Percentiles rank a stretch among this genome's conserved stretches.
Conservation (phyloP, 768 basidiomycete genomes). For the Phanerochaete carnosa region DNA sequence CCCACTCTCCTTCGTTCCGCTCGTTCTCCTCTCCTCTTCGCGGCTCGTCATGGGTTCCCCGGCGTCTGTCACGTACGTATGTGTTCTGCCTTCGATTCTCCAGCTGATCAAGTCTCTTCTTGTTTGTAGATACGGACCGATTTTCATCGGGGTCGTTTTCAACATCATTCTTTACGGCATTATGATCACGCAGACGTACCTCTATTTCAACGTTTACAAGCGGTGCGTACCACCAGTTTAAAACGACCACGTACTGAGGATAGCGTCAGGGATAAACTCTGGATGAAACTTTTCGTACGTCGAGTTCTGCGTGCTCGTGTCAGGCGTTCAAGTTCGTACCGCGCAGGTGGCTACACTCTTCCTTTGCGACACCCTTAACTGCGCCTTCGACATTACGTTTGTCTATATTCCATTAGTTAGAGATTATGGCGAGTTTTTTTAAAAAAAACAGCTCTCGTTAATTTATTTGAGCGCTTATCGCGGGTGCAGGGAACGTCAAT, state of each 20-base stretch:
- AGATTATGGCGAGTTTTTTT: constrained; percentile 38
- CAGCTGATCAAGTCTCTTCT: neutral
- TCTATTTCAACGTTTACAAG: constrained; percentile 44
- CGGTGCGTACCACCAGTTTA: constrained; percentile 22
- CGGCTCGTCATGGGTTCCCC: neutral
- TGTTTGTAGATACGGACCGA: constrained; percentile 41
- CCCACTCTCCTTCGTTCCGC: neutral
- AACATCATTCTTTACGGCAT: constrained; percentile 48
- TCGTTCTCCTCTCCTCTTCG: neutral
- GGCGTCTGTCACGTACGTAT: constrained; percentile 5
- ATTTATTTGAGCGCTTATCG: too few species aligned
- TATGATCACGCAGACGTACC: constrained; percentile 44
- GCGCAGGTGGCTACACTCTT: constrained; percentile 39
- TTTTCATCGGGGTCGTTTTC: constrained; percentile 45
- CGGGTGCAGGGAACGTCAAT: constrained; percentile 25
- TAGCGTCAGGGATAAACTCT: constrained; percentile 35
- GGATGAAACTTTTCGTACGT: constrained; percentile 46
- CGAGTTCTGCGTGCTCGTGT: neutral
- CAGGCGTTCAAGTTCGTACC: neutral
- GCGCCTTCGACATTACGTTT: constrained; percentile 40
- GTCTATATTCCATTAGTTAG: constrained; percentile 45
- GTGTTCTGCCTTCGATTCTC: neutral
- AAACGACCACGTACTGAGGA: neutral
- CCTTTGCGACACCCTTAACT: constrained; percentile 47
- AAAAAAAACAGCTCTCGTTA: too few species aligned